A percentile compares a stretch with the other conserved stretches of the same genome.
phyloP scores from a whole-genome alignment of 306 rosid genomes.

The Quercus ilex region DNA sequence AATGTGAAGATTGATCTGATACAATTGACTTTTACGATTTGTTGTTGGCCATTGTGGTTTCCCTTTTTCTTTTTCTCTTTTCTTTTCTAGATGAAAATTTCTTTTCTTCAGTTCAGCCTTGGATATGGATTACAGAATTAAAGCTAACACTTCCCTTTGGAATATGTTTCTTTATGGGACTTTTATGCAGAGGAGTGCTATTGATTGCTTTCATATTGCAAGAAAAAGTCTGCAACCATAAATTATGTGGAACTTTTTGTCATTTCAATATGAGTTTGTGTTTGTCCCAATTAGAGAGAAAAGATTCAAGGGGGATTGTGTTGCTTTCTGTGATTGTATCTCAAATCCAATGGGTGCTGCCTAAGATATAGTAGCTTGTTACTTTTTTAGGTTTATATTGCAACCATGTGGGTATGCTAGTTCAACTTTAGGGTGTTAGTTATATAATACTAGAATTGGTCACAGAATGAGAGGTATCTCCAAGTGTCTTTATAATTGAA shows the following conservation, averaged over 20 bases:
- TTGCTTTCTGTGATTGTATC: background rate
- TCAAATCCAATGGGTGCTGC: background rate
- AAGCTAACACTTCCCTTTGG: slow-evolving; percentile 51
- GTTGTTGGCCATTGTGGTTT: slow-evolving; percentile 59
- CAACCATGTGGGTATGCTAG: background rate
- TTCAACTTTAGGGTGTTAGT: background rate
- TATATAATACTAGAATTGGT: background rate
- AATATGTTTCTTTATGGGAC: slow-evolving; percentile 51
- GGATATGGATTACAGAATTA: slow-evolving; percentile 52
- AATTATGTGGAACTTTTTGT: slow-evolving; percentile 22
- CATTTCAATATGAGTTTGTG: slow-evolving; percentile 24
- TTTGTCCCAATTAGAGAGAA: background rate
- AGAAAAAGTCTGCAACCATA: slow-evolving; percentile 14
- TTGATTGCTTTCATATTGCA: slow-evolving; percentile 24
- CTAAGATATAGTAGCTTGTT: background rate
- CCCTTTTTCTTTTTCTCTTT: slow-evolving; percentile 22
- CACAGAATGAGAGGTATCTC: background rate
- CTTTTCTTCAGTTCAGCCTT: slow-evolving; percentile 35
- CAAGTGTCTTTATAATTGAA: background rate
- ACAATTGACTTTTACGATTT: slow-evolving; percentile 51
- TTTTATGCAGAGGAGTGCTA: slow-evolving; percentile 40
- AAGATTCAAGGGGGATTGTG: slow-evolving; percentile 1
- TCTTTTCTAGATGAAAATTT: slow-evolving; percentile 16
- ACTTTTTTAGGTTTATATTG: background rate
- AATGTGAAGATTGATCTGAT: slow-evolving; percentile 40